These are phyloP conservation scores for Begonia fuchsioides DNA, from an alignment of 306 rosid genomes.

Conservation along the genomic window DNA sequence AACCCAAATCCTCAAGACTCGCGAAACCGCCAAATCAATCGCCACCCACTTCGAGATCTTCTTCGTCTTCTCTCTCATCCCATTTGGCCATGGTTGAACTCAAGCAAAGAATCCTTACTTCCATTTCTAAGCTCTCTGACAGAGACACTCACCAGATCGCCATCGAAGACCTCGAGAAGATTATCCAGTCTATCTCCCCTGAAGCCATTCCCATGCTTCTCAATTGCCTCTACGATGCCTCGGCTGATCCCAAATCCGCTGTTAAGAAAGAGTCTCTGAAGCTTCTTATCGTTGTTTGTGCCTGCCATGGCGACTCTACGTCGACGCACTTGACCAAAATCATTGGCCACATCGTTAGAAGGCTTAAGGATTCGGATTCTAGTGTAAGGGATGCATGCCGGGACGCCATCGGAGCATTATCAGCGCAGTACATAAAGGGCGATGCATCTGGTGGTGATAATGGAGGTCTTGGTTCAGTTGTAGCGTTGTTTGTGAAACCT, in stretches of 20 bases:
- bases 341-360: slow-evolving; percentile 40
- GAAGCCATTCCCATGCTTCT: slow-evolving; percentile 77
- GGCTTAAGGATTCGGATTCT: slow-evolving; percentile 78
- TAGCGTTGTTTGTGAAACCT: slow-evolving; percentile 76
- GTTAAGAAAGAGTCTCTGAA: slow-evolving; percentile 70
- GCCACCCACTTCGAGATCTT: slow-evolving; percentile 29
- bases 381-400: slow-evolving; percentile 69
- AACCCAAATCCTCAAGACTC: slow-evolving; percentile 33
- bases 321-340: slow-evolving; percentile 62
- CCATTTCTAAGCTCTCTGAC: slow-evolving; percentile 80
- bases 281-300: slow-evolving; percentile 43
- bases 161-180: slow-evolving; percentile 69
- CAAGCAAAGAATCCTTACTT: slow-evolving; percentile 70
- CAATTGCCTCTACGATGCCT: slow-evolving; percentile 72
- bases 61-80: slow-evolving; percentile 36
- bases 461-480: slow-evolving; percentile 37
- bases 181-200: slow-evolving; percentile 37
- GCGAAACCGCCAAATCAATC: slow-evolving; percentile 36
- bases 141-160: slow-evolving; percentile 94
- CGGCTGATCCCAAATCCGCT: slow-evolving; percentile 71
- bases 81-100: slow-evolving; percentile 92
- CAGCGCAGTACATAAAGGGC: slow-evolving; percentile 41
- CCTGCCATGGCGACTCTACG: slow-evolving; percentile 43
- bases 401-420: slow-evolving; percentile 50
- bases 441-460: slow-evolving; percentile 13